Conservation (phyloP, 768 basidiomycete genomes). For the Amylocystis lapponica region DNA sequence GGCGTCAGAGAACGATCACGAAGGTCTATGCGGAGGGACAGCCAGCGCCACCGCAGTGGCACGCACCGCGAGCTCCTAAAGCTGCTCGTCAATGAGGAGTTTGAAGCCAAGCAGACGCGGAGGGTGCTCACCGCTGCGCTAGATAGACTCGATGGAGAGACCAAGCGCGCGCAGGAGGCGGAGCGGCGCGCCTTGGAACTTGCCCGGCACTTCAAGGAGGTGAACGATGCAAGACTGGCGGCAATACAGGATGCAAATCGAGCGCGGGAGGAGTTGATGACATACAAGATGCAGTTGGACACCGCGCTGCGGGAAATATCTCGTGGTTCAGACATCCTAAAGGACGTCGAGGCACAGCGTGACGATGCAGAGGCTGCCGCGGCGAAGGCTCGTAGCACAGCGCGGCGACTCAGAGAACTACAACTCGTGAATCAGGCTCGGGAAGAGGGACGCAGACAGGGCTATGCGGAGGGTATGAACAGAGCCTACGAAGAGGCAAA, state of each 20-base stretch:
- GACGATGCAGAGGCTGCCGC: slow-evolving; percentile 42
- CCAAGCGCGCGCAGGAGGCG: slow-evolving; percentile 37
- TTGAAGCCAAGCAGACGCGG: slow-evolving; percentile 21
- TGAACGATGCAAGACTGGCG: slow-evolving; percentile 33
- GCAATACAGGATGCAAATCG: slow-evolving; percentile 34
- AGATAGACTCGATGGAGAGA: slow-evolving; percentile 34
- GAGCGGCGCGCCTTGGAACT: slow-evolving; percentile 43
- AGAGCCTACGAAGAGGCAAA: slow-evolving; percentile 19
- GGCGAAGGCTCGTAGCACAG: slow-evolving; percentile 38
- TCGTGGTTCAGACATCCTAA: slow-evolving; percentile 37
- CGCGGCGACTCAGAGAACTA: slow-evolving; percentile 38
- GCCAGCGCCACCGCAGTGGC: slow-evolving; percentile 14
- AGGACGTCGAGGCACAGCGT: slow-evolving; percentile 36
- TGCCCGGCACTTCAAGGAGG: slow-evolving; percentile 34
- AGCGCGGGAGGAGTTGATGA: slow-evolving; percentile 36
- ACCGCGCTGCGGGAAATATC: slow-evolving; percentile 40
- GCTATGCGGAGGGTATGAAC: slow-evolving; percentile 36
- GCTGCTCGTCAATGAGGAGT: slow-evolving; percentile 17
- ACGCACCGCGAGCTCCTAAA: slow-evolving; percentile 18
- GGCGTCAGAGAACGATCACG: background rate
- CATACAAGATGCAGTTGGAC: slow-evolving; percentile 41
- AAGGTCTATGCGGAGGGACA: slow-evolving; percentile 9
- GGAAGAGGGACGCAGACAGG: slow-evolving; percentile 37
- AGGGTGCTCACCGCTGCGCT: slow-evolving; percentile 22
- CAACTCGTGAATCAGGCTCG: slow-evolving; percentile 34